Base-by-base conservation (phyloP, 495 filamentous ascomycete species). In the Glutinoglossum americanum region DNA sequence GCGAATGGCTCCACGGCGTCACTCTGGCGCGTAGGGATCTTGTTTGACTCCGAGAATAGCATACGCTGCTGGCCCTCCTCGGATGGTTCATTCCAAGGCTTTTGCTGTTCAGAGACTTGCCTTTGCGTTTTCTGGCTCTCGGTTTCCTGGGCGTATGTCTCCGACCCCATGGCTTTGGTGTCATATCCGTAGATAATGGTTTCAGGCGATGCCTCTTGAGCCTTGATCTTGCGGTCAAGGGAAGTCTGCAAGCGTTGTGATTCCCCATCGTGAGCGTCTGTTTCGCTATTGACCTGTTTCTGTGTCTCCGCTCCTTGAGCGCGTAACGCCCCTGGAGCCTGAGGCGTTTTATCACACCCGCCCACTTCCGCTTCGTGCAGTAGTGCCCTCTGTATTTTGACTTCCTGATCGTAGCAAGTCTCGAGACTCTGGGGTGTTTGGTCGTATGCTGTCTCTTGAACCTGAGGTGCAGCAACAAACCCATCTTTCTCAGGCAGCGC, bases 311-410 rank as follows among this genome's bases (percentile, higher is more conserved):
- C 25, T 53, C 54, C 56, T 19, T 15, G 37, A 33, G 26, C 41
- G 25, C 54, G 27, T 23, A 21, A 25, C 51, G 44, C 54, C 44
- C 54, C 56, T 33, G 28, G 25, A 27, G 41, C 66, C 53, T 69
- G 66, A 8, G 70, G 68, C 53, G 69, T 62, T 30, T 64, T 65
- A 33, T 64, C 33, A 66, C 64, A 55, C 27, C 39, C 56, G 30
- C 23, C 56, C 10, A 23, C 30, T 23, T 54, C 37, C 21, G 56
- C 56, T 28, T 45, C 56, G 1, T 30, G 35, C 28, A 39, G 39
- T 17, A 33, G 5, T n/a, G 32, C 54, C 41, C 32, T 45, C 21
- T 56, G 54, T 9, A 13, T 17, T 19, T 58, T 33, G 10, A 51
- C n/a, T 45, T 58, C 56, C 17, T 27, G 35, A 23, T 37, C 56